A percentile compares a stretch with the other conserved stretches of the same genome.
phyloP scores from a whole-genome alignment of 179 eudicot genomes.

The Silene noctiflora region DNA sequence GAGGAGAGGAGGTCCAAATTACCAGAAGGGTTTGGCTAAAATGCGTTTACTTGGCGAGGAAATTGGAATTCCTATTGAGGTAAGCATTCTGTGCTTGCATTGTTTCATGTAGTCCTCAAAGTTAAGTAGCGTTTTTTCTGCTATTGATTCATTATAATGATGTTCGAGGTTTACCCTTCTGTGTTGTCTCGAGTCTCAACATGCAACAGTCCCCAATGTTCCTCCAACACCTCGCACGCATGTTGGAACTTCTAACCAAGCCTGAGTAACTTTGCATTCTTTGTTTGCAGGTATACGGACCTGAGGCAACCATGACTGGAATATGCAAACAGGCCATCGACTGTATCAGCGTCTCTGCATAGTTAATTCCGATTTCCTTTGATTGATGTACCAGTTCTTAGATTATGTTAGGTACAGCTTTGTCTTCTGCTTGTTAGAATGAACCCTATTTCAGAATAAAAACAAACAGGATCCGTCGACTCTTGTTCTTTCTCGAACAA shows the following conservation, averaged over 20 bases:
- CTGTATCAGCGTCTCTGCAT: constrained; percentile 75
- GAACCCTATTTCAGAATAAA: background rate
- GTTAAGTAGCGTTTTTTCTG: background rate
- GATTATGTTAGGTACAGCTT: background rate
- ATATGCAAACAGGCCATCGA: constrained; percentile 98
- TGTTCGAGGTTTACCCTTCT: background rate
- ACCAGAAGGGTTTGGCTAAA: constrained; percentile 80
- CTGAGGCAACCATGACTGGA: constrained; percentile 96
- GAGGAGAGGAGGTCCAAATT: constrained; percentile 93
- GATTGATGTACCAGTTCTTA: constrained; percentile 1
- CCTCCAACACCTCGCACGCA: too few relatives aligned
- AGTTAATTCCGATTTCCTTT: constrained; percentile 7
- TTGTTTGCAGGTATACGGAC: constrained; percentile 76
- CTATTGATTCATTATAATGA: background rate
- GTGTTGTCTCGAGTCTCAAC: too few relatives aligned
- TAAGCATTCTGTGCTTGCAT: constrained; percentile 22
- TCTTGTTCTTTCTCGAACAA: background rate
- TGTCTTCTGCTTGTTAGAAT: background rate
- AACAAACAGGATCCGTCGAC: background rate
- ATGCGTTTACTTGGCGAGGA: constrained; percentile 74
- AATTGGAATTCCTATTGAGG: constrained; percentile 72
- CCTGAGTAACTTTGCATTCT: background rate
- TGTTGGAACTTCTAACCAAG: background rate
- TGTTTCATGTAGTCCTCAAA: background rate
- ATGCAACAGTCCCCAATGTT: too few relatives aligned